phyloP scores from a whole-genome alignment of 1,139 yeast species.

The Pichia norvegensis region DNA sequence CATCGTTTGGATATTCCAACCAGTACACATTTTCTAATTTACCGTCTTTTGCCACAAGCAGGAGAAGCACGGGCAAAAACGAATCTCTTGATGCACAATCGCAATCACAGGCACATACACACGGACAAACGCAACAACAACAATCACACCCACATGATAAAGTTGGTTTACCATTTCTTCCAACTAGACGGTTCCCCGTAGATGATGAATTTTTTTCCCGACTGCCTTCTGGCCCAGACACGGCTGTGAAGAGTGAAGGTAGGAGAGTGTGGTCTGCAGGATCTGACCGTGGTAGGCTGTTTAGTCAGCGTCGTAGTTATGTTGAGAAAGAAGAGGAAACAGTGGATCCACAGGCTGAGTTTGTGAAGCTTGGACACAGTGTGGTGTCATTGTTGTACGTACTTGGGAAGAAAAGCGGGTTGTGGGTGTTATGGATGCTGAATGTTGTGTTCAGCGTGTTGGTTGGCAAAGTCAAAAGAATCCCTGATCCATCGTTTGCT shows the following conservation, averaged over 20 bases:
- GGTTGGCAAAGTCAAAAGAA: conserved; percentile 15
- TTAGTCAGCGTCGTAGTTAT: not conserved
- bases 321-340: not conserved
- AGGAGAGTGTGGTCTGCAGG: conserved; percentile 7
- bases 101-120: no score
- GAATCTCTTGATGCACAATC: no score
- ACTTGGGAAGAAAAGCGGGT: conserved; percentile 17
- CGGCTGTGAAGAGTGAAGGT: not conserved
- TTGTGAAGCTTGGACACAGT: conserved; percentile 19
- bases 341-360: conserved; percentile 19
- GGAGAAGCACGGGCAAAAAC: not conserved
- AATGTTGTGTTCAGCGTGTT: conserved; percentile 17
- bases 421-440: conserved; percentile 22
- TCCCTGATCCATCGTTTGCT: conserved; percentile 21
- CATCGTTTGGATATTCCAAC: not conserved
- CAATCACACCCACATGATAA: no score
- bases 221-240: conserved; percentile 1
- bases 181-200: conserved; percentile 5
- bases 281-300: conserved; percentile 3
- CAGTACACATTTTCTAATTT: conserved; percentile 11
- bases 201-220: conserved; percentile 5
- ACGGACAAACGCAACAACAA: no score
- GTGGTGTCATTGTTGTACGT: conserved; percentile 15
- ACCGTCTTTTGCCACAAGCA: conserved; percentile 7
- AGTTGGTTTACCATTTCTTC: conserved; percentile 11